A percentile compares a stretch with the other conserved stretches of the same genome.
Conservation (phyloP, 495 filamentous ascomycete genomes). For the Pyrenopolyporus hunteri region DNA sequence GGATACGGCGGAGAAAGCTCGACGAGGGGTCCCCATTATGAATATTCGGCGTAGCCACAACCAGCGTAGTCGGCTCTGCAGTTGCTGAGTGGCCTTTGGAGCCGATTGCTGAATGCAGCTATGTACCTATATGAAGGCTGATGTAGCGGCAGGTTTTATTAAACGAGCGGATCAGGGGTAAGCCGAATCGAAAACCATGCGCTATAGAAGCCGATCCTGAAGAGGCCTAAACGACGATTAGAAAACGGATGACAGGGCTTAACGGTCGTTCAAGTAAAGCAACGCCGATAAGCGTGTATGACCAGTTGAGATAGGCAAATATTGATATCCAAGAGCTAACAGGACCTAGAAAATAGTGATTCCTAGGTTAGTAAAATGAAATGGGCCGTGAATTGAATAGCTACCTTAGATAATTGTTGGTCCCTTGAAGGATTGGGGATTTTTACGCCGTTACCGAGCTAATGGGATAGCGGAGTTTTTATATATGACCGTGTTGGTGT, state of each 20-base stretch:
- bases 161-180: constrained; percentile 2
- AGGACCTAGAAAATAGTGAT: too few relatives aligned
- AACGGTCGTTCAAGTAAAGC: neutral
- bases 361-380: too few relatives aligned
- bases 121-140: neutral
- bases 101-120: neutral
- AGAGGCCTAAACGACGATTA: neutral
- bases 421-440: neutral
- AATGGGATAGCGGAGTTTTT: constrained; percentile 23
- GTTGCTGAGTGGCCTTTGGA: neutral
- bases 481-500: constrained; percentile 7
- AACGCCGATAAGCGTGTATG: too few relatives aligned
- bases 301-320: too few relatives aligned
- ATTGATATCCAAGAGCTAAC: too few relatives aligned
- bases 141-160: neutral
- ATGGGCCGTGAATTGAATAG: too few relatives aligned
- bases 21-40: constrained; percentile 38
- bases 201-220: neutral
- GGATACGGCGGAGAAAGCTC: constrained; percentile 33
- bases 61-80: neutral
- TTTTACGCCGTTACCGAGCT: neutral
- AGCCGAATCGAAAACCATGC: constrained; percentile 16
- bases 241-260: neutral
- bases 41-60: neutral
- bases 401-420: too few relatives aligned